Evolutionary conservation across 768 basidiomycete genomes (phyloP), one percentile per base, ranked within the genome.

Genomic region (Daedaleopsis nitida): DNA sequence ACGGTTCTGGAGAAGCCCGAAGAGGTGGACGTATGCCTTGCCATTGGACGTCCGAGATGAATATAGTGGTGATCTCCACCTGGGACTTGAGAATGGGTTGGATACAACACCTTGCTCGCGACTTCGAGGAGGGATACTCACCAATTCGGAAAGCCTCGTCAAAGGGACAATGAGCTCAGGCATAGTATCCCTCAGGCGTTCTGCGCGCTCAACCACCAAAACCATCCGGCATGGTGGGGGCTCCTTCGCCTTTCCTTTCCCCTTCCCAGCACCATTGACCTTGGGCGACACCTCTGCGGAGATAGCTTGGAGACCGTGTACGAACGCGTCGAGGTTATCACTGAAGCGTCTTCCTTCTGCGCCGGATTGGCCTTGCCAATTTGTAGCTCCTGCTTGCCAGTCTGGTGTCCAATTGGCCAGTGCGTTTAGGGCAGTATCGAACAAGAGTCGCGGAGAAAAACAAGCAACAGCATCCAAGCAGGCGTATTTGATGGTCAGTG

Each of bases 1-100:
- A 91, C 0, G 92, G 92, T 66, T 91, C 88, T 0, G 86, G 84
- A 3, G 89, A 81, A 6, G 88, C 86, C 9, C 88, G 89, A 0
- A 87, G 71, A 0, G 85, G 72, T 1, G 89, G 90, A n/a, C 83
- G 81, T 51, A 91, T 80, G 60, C 89, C 84, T 55, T 86, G 83
- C 91, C 92, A 93, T 14, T 79, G 78, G 10, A 83, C 78, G 53
- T 82, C 80, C 1, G 90, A 92, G 17, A 89, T 67, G 52, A 91
- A 80, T 5, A 92, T 74, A 0, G 86, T 82, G 1, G 80, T 81
- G 34, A 92, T 64, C 32, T 86, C 82, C 10, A 88, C 71, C 55
- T 76, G 80, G 14, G 88, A 74, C 91, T 92, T 61, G 10, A 63
- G 16, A 32, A 13, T 21, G 52, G n/a, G 37, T 21, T 14, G n/a